These are phyloP conservation scores for Lactarius vividus DNA, from an alignment of 768 basidiomycete species.

Conservation along the genomic window DNA sequence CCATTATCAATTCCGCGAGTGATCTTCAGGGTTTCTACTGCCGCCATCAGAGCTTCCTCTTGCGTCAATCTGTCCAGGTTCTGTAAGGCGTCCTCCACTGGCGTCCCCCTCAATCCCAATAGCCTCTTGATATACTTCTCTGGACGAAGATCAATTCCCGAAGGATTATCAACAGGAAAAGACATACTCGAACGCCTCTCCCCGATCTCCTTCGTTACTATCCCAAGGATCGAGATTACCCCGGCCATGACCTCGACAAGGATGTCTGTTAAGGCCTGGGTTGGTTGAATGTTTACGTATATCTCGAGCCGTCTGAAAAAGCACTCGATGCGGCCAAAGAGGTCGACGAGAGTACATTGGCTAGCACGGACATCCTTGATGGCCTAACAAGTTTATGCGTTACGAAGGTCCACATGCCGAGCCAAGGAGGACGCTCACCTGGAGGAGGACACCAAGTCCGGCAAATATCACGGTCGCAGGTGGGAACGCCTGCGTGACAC, in stretches of 20 bases:
- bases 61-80: background rate
- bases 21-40: background rate
- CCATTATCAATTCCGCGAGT: background rate
- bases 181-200: background rate
- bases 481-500: background rate
- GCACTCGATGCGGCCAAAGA: background rate
- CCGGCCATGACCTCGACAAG: background rate
- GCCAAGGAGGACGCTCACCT: background rate
- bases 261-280: background rate
- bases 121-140: background rate
- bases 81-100: background rate
- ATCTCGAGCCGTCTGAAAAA: background rate
- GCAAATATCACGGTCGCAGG: background rate
- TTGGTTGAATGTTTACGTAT: background rate
- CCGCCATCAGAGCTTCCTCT: background rate
- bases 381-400: background rate
- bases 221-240: background rate
- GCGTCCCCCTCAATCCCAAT: background rate
- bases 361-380: background rate
- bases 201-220: background rate
- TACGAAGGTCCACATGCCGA: background rate
- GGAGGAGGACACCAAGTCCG: background rate
- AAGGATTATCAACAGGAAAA: background rate
- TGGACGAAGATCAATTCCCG: background rate
- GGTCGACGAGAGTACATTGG: background rate